Evolutionary conservation across 2,329 filamentous ascomycete genomes (phyloP), one percentile per base, ranked within the genome.

Genomic region (Fusarium sublunatum): DNA sequence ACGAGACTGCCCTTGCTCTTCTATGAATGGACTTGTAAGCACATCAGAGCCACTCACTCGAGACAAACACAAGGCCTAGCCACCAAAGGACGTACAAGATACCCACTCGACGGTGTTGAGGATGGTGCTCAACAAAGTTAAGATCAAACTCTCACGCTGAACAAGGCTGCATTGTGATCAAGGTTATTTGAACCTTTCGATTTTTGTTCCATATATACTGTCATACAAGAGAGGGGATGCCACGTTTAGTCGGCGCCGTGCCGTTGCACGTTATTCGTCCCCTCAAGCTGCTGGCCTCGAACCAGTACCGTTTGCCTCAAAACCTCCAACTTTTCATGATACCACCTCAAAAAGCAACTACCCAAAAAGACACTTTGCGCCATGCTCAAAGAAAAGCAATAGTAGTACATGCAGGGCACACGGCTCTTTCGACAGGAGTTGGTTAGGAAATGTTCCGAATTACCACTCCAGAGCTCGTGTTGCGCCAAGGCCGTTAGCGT

Each of bases 141-240:
- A 11, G 5, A 7, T 9, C 7, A 6, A 29, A 34, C 12, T 8
- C 4, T 38, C 24, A 51, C 22, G 15, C 31, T n/a, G 12, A 13
- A 22, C 7, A 2, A 6, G 12, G 13, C 7, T 29, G 24, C 9
- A 25, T 9, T n/a, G 10, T 39, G 5, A 12, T 28, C 9, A 13
- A 31, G 5, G 4, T 36, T 24, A 13, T 40, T 36, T 19, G 11
- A 7, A 28, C 19, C 2, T 45, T 61, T 72, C 61, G 28, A 63
- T 62, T 64, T 36, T 38, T 63, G 44, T 39, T 66, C 52, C 41
- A 65, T 65, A 52, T 44, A 32, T 52, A 55, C 59, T 65, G 61
- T 66, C 36, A 47, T 72, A 73, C 73, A 75, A 77, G 76, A 78
- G 76, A 77, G 75, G 75, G 74, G 75, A 76, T 76, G 74, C 71